Evolutionary conservation across 345 rosid genomes (phyloP).

Genomic region (Salix udensis): DNA sequence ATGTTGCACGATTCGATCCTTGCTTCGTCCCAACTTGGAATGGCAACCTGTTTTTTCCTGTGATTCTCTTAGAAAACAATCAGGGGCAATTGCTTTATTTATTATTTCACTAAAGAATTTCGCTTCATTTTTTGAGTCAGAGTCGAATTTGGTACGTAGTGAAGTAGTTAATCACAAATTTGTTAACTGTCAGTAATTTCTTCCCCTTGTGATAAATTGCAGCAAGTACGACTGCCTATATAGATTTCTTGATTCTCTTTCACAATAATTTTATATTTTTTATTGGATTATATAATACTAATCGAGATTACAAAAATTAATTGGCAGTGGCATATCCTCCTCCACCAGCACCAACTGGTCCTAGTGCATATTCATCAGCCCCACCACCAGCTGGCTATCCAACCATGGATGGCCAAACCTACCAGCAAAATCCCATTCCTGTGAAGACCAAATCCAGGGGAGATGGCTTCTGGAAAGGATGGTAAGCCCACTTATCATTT

Average conservation of each 20-base stretch:
- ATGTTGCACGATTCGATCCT: too few relatives aligned
- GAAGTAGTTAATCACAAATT: background rate
- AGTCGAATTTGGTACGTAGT: too few relatives aligned
- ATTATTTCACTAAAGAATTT: too few relatives aligned
- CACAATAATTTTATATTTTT: background rate
- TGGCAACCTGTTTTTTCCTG: too few relatives aligned
- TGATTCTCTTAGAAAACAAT: too few relatives aligned
- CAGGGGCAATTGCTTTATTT: too few relatives aligned
- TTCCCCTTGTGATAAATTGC: background rate
- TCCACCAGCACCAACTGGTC: background rate
- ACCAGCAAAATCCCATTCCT: slow-evolving; percentile 17
- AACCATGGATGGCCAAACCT: slow-evolving; percentile 27
- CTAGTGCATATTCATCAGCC: slow-evolving; percentile 19
- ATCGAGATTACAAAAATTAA: background rate
- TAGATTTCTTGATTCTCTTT: background rate
- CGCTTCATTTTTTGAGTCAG: background rate
- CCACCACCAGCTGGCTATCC: slow-evolving; percentile 60
- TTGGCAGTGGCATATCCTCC: slow-evolving; percentile 5
- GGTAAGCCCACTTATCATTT: slow-evolving; percentile 30
- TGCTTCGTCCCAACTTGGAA: too few relatives aligned
- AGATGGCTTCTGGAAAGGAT: slow-evolving; percentile 76
- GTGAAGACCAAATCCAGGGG: slow-evolving; percentile 59
- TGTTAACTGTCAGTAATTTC: background rate
- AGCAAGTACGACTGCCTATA: background rate
- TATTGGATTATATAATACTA: background rate